Base-by-base conservation (phyloP, 2,329 filamentous ascomycete genomes). In the Arthrobotrys megalospora region DNA sequence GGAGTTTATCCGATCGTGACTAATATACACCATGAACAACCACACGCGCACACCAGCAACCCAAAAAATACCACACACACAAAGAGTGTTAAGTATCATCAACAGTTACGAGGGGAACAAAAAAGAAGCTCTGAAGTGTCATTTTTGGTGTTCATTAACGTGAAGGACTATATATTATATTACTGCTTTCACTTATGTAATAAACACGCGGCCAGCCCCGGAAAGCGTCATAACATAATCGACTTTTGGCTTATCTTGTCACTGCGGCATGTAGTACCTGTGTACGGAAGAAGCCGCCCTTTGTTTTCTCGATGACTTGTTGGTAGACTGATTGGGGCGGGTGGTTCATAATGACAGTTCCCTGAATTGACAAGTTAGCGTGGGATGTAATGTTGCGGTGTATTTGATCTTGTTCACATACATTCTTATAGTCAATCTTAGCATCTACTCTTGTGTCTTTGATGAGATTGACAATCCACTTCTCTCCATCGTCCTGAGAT, bases 381-480 rank as follows among this genome's bases (percentile, higher is more conserved):
- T 50, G 38, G 16, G 32, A 6, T n/a, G 10, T 6, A n/a, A 32
- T 2, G 28, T 50, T 11, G 8, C 10, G 7, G 5, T 7, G 11
- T 6, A 21, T 21, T 1, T 34, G n/a, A 14, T 38, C 21, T 12
- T 11, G 11, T 24, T 11, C 8, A 62, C 69, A 10, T 60, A 79
- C 48, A 62, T 97, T 93, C 88, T 98, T 93, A 87, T 97, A 97
- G 87, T 99, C 96, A 84, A 98, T 98, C 90, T 99, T 99, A 83
- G 96, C 96, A 84, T 99, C 96, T 80, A 99, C 92, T 80, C 94
- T 90, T 24, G 96, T 99, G 86, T 99, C 96, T 80, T 96, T 92
- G 86, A 99, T 99, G 80, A 99, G 89, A 88, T 99, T 99, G 82
- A 99, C 96, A 83, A 99, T 99, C 96, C 96, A 99, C 88, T 99